Percentiles rank a stretch among this genome's conserved stretches.
phyloP scores from a whole-genome alignment of 257 asterid genomes.

The Solanum tarijense region DNA sequence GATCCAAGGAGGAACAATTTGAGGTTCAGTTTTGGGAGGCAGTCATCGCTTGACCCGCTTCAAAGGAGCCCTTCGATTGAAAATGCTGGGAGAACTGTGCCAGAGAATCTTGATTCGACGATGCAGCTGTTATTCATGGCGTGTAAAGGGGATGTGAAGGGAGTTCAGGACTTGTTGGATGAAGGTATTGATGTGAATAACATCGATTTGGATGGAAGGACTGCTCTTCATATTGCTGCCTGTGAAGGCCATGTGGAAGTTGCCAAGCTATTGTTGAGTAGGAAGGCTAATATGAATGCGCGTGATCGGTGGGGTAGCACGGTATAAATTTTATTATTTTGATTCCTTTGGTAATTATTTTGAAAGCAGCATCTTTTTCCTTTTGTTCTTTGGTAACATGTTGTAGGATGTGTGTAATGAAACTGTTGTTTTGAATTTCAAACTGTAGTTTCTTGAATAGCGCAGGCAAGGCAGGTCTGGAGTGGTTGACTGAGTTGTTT shows the following conservation, averaged over 20 bases:
- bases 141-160: slow-evolving; percentile 63
- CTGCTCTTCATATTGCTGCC: slow-evolving; percentile 86
- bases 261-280: slow-evolving; percentile 54
- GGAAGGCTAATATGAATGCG: slow-evolving; percentile 78
- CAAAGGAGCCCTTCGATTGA: slow-evolving; percentile 35
- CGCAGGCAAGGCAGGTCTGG: neutral
- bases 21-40: slow-evolving; percentile 88
- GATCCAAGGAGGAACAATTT: slow-evolving; percentile 73
- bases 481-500: neutral
- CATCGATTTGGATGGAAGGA: slow-evolving; percentile 94
- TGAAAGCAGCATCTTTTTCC: neutral
- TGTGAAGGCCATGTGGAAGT: slow-evolving; percentile 90
- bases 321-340: slow-evolving; percentile 24
- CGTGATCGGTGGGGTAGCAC: slow-evolving; percentile 99
- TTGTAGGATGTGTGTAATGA: neutral
- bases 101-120: slow-evolving; percentile 76
- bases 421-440: neutral
- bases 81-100: slow-evolving; percentile 48
- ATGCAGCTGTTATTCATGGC: slow-evolving; percentile 92
- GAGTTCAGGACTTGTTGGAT: slow-evolving; percentile 70
- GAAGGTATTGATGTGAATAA: slow-evolving; percentile 66
- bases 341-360: neutral
- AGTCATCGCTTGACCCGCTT: slow-evolving; percentile 86
- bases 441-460: neutral
- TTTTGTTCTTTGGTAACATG: neutral